Conservation (phyloP, 352 stramenopile species). For the Globisporangium abappressorium region DNA sequence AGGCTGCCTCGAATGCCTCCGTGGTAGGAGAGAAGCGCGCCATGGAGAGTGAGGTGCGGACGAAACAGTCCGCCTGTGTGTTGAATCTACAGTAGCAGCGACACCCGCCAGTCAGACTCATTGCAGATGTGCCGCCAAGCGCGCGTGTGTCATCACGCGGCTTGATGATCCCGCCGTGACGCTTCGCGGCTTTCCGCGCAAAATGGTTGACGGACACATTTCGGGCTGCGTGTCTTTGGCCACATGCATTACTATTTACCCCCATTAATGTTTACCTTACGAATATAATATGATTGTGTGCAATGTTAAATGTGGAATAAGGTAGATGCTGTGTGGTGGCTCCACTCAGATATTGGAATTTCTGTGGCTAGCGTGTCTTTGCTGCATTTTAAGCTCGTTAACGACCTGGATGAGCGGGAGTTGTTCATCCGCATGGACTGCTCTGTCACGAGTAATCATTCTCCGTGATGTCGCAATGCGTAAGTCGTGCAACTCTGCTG, state of each 20-base stretch:
- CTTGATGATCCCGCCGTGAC: background rate
- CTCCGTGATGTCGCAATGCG: no score
- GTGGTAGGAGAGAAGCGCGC: constrained; percentile 2
- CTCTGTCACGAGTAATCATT: no score
- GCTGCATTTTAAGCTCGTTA: background rate
- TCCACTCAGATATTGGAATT: background rate
- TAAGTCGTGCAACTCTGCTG: background rate
- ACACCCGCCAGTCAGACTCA: background rate
- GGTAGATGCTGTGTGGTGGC: background rate
- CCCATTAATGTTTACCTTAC: background rate
- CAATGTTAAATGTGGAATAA: background rate
- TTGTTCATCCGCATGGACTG: no score
- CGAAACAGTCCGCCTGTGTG: background rate
- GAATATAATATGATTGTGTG: background rate
- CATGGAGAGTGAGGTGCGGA: background rate
- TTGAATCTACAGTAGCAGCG: background rate
- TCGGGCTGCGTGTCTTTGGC: background rate
- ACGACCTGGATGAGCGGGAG: no score
- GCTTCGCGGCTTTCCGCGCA: background rate
- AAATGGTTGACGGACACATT: background rate
- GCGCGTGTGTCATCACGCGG: background rate
- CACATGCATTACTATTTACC: background rate
- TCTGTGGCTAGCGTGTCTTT: background rate
- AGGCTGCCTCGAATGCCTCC: background rate
- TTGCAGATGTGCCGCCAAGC: background rate